Evolutionary conservation across 345 rosid genomes (phyloP), one percentile per base, ranked within the genome.

Genomic region (Corchorus olitorius): DNA sequence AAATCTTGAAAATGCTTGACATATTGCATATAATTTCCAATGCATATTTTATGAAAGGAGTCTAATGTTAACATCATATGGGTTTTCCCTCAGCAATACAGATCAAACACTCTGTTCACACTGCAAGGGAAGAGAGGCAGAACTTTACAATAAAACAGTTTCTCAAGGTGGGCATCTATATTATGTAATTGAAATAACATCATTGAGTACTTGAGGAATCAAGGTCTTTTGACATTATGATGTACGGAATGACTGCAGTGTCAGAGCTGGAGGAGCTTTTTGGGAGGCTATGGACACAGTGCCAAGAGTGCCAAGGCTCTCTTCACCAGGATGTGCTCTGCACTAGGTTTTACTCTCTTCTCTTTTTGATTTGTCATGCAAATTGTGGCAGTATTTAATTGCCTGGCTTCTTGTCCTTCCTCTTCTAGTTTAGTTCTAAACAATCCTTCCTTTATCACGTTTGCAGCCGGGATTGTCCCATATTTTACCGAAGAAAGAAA

Each of bases 311-410:
- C 82, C 98, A 92, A 82, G 98, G 98, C 69, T 96, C 98, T 66
- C 99, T 96, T 81, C 99, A 93, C 84, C 98, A 93, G 88, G 97
- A 96, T 85, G 97, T 96, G 56, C 95, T 93, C 45, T 96, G 99
- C 82, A 92, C 98, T 34, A 92, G 98, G 99, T 96, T 80, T 73
- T 20, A 43, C 60, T 81, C 50, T 33, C 41, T 60, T 65, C 55
- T 62, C 55, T 73, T 59, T 46, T 15, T 60, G 11, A 54, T 4
- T 35, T 71, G 34, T 34, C 16, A 10, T 7, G 60, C 27, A 4
- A 10, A 52, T 70, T 33, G 1, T 22, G 50, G 43, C 43, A 39
- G 43, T 39, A 6, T 6, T 39, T 66, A 13, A 22, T 60, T 74
- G 43, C 6, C 13, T 50, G 27, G 27, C 60, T 65, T 39, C 3